phyloP scores from a whole-genome alignment of 805 yeast species.

The Henningerozyma blattae region DNA sequence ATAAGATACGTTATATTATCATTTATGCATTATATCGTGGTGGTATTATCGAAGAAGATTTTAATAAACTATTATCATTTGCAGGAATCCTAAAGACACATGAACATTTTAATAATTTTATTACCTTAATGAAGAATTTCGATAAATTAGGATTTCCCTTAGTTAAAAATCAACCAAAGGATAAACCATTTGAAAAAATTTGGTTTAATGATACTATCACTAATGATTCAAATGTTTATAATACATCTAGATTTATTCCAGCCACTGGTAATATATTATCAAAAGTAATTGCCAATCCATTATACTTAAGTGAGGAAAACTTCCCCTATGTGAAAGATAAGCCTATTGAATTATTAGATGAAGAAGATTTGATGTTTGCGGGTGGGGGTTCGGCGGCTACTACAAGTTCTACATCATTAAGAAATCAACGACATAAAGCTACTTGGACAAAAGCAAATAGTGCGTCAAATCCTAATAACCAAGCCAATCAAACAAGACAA shows the following conservation, averaged over 20 bases:
- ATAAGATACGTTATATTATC: constrained; percentile 63
- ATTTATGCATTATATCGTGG: constrained; percentile 73
- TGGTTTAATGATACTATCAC: constrained; percentile 40
- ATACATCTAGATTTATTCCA: constrained; percentile 63
- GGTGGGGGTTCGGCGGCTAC: constrained; percentile 22
- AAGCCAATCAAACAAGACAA: constrained; percentile 37
- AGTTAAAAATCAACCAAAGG: constrained; percentile 30
- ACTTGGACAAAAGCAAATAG: constrained; percentile 51
- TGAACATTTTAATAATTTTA: constrained; percentile 30
- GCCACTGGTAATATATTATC: constrained; percentile 50
- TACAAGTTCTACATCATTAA: constrained; percentile 37
- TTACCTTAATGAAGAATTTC: constrained; percentile 47
- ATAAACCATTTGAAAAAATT: constrained; percentile 35
- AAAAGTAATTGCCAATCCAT: constrained; percentile 35
- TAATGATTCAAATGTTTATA: constrained; percentile 30
- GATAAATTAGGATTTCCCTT: constrained; percentile 46
- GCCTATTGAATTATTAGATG: constrained; percentile 39
- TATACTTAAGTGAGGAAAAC: constrained; percentile 36
- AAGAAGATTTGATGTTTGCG: constrained; percentile 24
- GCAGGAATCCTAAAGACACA: constrained; percentile 29
- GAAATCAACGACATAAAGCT: constrained; percentile 63
- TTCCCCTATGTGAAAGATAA: constrained; percentile 73
- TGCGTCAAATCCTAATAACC: constrained; percentile 8
- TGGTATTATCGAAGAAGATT: constrained; percentile 66
- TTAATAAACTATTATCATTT: constrained; percentile 54